Evolutionary conservation across 768 basidiomycete species (phyloP).

Genomic region (Lactarius evosmus): DNA sequence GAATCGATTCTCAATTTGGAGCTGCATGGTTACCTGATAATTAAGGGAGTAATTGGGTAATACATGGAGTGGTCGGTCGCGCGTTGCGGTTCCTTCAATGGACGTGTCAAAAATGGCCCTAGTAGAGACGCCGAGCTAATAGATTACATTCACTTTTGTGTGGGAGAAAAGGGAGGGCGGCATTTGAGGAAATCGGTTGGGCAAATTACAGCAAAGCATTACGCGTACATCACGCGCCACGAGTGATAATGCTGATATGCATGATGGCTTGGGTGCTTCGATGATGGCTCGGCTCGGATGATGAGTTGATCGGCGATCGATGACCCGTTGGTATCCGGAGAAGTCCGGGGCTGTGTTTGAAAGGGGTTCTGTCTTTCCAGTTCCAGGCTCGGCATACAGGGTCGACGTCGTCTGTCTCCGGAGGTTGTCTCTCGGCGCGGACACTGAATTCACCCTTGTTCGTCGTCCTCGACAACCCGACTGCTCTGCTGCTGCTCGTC

Average conservation of each 20-base stretch:
- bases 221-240: background rate
- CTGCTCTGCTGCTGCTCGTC: background rate
- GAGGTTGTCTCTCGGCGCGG: background rate
- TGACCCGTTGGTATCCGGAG: background rate
- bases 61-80: background rate
- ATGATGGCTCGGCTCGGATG: background rate
- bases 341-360: background rate
- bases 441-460: background rate
- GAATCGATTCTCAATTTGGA: background rate
- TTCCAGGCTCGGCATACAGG: background rate
- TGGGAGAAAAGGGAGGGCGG: background rate
- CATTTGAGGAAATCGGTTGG: too few species aligned
- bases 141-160: background rate
- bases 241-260: background rate
- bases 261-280: background rate
- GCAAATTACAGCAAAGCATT: too few species aligned
- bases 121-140: background rate
- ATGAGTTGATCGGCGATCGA: background rate
- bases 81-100: background rate
- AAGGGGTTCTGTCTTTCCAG: background rate
- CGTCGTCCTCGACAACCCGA: slow-evolving; percentile 7
- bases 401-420: too few species aligned
- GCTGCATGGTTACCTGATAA: background rate
- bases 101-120: background rate
- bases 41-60: background rate